Evolutionary conservation across 768 basidiomycete species (phyloP).

Genomic region (Rickenella mellea): DNA sequence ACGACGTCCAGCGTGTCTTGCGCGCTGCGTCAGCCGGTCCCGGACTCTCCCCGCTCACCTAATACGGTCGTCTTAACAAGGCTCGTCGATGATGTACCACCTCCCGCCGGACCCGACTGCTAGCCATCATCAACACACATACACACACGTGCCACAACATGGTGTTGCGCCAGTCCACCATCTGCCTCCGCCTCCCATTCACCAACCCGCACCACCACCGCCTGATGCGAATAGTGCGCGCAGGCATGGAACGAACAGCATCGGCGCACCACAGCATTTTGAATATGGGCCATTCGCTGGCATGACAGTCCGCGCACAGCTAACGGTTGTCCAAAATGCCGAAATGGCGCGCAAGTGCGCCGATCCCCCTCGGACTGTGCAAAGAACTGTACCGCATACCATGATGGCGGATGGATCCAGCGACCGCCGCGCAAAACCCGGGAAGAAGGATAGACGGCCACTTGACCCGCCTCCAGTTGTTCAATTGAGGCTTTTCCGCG

Average conservation of each 20-base stretch:
- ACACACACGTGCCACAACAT: no score
- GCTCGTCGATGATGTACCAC: no score
- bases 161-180: no score
- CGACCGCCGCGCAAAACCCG: constrained; percentile 7
- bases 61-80: no score
- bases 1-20: no score
- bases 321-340: constrained; percentile 54
- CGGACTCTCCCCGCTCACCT: no score
- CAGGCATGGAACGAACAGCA: constrained; percentile 9
- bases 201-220: no score
- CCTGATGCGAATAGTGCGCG: neutral
- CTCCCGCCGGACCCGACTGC: no score
- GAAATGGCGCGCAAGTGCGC: constrained; percentile 58
- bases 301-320: constrained; percentile 42
- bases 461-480: constrained; percentile 62
- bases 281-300: constrained; percentile 53
- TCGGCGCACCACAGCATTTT: constrained; percentile 47
- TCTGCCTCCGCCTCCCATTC: no score
- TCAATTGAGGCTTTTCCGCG: constrained; percentile 37
- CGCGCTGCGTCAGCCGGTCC: no score
- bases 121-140: no score
- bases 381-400: no score
- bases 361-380: neutral
- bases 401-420: neutral
- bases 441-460: constrained; percentile 51